Evolutionary conservation across 495 filamentous ascomycete genomes (phyloP), one percentile per base, ranked within the genome.

Genomic region (Sordaria brevicollis): DNA sequence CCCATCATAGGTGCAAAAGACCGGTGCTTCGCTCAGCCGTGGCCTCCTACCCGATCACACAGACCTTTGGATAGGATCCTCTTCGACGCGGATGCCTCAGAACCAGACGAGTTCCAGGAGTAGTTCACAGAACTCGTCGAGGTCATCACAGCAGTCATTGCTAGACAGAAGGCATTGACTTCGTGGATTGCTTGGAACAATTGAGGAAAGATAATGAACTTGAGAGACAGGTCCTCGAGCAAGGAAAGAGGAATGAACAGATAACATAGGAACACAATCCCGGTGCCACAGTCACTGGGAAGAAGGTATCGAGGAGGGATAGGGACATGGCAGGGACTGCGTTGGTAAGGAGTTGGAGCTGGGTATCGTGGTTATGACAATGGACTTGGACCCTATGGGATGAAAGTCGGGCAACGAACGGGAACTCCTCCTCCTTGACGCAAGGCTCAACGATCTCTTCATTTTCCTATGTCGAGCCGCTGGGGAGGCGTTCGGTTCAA

Each of bases 21-120:
- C 69, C 71, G 77, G 77, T 17, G 66, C 68, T 9, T 78, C 77
- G 1, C 66, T 79, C 34, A 74, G 67, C 2, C 66, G 67, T 41
- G 73, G 73, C n/a, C 68, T 74, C n/a, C 69, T 79, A 8, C 69
- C 71, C 25, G 73, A 76, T 0, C 68, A 74, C 41, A 62, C 13
- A 13, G 66, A 68, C 25, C 69, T 74, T 17, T 75, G 70, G 70
- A 68, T 73, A 62, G 49, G 49, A 31, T 31, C 49, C 5, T 62
- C 49, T 29, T 62, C 49, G 49, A 62, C 49, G 49, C 49, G 25
- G 11, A 31, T 31, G 49, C 25, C 25, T 17, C 13, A 62, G 13
- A 17, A 62, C 49, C 25, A 13, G 49, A 25, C 11, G 7, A 25
- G 25, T 8, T 31, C 49, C 17, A 31, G 25, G 49, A 62, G 49